These are phyloP conservation scores for Arthrobotrys musiformis DNA, from an alignment of 2,329 filamentous ascomycete genomes.

Conservation along the genomic window DNA sequence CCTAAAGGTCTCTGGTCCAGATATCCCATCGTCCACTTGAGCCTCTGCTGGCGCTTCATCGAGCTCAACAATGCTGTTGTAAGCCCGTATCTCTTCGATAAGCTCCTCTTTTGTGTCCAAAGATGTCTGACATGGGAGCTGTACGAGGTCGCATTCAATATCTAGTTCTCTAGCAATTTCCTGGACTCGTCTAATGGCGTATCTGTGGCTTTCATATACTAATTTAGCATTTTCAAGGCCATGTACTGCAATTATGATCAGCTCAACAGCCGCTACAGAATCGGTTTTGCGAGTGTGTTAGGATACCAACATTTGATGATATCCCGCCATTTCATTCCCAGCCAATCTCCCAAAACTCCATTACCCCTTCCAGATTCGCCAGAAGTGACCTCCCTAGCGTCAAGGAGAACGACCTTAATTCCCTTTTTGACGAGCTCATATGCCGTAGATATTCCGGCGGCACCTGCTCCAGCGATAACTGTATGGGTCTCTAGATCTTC, in stretches of 20 bases:
- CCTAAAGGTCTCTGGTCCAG: conserved; percentile 62
- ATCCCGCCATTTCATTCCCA: conserved; percentile 68
- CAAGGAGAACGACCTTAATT: conserved; percentile 67
- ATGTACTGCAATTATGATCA: conserved; percentile 61
- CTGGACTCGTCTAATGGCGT: conserved; percentile 68
- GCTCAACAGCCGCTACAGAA: neutral
- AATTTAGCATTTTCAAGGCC: conserved; percentile 66
- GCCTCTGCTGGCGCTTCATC: conserved; percentile 63
- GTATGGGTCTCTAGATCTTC: conserved; percentile 66
- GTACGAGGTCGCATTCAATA: conserved; percentile 70
- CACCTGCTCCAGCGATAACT: conserved; percentile 68
- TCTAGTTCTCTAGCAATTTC: conserved; percentile 66
- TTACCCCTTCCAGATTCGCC: conserved; percentile 69
- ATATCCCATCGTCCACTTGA: conserved; percentile 65
- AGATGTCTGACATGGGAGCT: conserved; percentile 66
- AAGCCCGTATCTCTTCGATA: conserved; percentile 66
- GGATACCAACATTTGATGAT: conserved; percentile 64
- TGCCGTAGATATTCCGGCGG: conserved; percentile 67
- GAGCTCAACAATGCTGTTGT: conserved; percentile 65
- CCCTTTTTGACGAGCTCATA: conserved; percentile 69
- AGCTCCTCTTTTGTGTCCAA: conserved; percentile 65
- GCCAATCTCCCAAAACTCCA: conserved; percentile 68
- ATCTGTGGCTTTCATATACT: conserved; percentile 69
- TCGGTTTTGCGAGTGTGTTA: neutral
- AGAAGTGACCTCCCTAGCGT: conserved; percentile 68